phyloP scores from a whole-genome alignment of 495 filamentous ascomycete genomes.

The Talaromyces thailandensis region DNA sequence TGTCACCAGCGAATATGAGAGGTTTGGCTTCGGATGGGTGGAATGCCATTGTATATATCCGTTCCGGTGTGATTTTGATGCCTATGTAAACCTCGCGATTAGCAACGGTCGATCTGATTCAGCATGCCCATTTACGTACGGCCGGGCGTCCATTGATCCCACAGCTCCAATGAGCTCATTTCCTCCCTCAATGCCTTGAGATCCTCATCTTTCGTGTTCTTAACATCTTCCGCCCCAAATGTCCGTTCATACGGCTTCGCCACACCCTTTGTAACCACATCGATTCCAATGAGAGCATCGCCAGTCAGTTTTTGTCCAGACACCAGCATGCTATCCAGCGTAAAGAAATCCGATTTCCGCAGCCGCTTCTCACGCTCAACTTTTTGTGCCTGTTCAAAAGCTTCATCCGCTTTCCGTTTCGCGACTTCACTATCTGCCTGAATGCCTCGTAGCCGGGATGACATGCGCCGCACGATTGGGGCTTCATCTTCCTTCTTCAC shows the following conservation, averaged over 20 bases:
- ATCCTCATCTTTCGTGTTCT: slow-evolving; percentile 69
- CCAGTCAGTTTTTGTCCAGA: slow-evolving; percentile 57
- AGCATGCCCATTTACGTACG: slow-evolving; percentile 35
- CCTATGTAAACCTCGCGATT: slow-evolving; percentile 35
- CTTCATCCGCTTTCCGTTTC: slow-evolving; percentile 74
- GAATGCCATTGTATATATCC: slow-evolving; percentile 81
- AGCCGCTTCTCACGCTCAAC: slow-evolving; percentile 60
- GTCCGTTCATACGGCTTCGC: slow-evolving; percentile 73
- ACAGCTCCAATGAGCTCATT: slow-evolving; percentile 73
- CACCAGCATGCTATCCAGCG: slow-evolving; percentile 69
- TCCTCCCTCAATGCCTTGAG: slow-evolving; percentile 68
- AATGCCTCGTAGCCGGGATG: slow-evolving; percentile 57
- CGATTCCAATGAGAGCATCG: slow-evolving; percentile 32
- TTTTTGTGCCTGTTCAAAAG: slow-evolving; percentile 51
- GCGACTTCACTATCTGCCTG: slow-evolving; percentile 61
- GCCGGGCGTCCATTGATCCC: slow-evolving; percentile 71
- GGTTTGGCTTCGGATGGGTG: slow-evolving; percentile 81
- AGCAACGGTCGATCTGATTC: not conserved
- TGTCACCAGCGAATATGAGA: slow-evolving; percentile 91
- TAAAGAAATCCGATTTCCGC: slow-evolving; percentile 61
- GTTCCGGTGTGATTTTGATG: slow-evolving; percentile 88
- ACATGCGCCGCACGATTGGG: slow-evolving; percentile 48
- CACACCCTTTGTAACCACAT: slow-evolving; percentile 54
- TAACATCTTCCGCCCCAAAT: slow-evolving; percentile 72
- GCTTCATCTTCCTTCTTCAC: slow-evolving; percentile 38